Evolutionary conservation across 352 stramenopile species (phyloP), one percentile per base, ranked within the genome.

Genomic region (Phytophthora sp.): DNA sequence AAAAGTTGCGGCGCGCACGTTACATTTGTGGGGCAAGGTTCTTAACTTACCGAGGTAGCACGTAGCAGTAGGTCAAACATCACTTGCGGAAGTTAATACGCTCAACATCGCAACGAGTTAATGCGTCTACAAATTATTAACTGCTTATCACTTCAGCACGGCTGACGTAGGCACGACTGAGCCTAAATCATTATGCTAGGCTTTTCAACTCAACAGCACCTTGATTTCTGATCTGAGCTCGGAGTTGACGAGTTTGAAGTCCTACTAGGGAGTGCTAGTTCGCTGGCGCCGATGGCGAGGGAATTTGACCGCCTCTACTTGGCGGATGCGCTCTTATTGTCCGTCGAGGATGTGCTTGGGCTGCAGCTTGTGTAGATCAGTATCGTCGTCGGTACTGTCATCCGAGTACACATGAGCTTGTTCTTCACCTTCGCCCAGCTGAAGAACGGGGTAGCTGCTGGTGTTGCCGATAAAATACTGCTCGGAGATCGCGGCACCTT

Each of bases 391-490:
- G 15, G n/a, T 32, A 31, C 23, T 34, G 32, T 62, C 52, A 20
- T 45, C 42, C 6, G 51, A 44, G 12, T 39, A 46, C 0, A 58
- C 17, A 5, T 28, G 52, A 13, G 30, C n/a, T 24, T 65, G 37
- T 2, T 69, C 45, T 24, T 65, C 45, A 23, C 32, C 43, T 3
- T 62, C 35, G 21, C 59, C 20, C 12, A 39, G 17, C 27, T 65
- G 54, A 0, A 60, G 41, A 9, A 60, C 27, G 9, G 54, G 38
- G 30, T 71, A 71, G n/a, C 17, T 50, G 35, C 34, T 38, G 4
- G 55, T 58, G n/a, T 85, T 68, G 4, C 79, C 76, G 37, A 88
- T 81, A 42, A 79, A 79, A 15, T 54, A 77, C 23, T 88, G 74
- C 30, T 88, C 71, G 11, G 66, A 73, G 42, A 88, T 79, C 26